Evolutionary conservation across 2,329 filamentous ascomycete species (phyloP).

Genomic region (Didymella exigua): DNA sequence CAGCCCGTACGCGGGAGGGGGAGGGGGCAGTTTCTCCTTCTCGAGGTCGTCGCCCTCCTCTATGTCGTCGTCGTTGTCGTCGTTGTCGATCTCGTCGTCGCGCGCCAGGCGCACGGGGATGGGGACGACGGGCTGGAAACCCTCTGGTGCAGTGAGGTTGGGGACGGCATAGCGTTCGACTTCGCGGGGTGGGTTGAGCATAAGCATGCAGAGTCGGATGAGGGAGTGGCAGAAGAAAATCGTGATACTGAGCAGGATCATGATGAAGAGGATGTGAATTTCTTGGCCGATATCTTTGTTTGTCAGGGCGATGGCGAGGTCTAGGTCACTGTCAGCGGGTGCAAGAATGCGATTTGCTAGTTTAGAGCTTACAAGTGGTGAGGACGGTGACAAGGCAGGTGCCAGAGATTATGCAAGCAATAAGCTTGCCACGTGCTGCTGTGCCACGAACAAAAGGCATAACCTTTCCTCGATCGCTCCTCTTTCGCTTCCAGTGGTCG

Average conservation of each 20-base stretch:
- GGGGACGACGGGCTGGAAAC: slow-evolving; percentile 73
- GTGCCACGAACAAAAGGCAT: slow-evolving; percentile 31
- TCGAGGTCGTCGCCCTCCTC: slow-evolving; percentile 20
- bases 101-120: slow-evolving; percentile 77
- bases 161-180: slow-evolving; percentile 45
- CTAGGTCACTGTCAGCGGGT: slow-evolving; percentile 51
- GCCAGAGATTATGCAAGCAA: slow-evolving; percentile 67
- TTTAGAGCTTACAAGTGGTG: slow-evolving; percentile 65
- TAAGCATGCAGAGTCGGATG: slow-evolving; percentile 72
- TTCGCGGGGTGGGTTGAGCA: slow-evolving; percentile 55
- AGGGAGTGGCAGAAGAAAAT: slow-evolving; percentile 83
- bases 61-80: slow-evolving; percentile 52
- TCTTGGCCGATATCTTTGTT: slow-evolving; percentile 68
- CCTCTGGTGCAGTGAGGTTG: slow-evolving; percentile 61
- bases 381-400: slow-evolving; percentile 64
- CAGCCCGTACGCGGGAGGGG: slow-evolving; percentile 82
- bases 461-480: slow-evolving; percentile 23
- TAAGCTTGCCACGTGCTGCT: slow-evolving; percentile 40
- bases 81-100: slow-evolving; percentile 72
- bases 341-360: slow-evolving; percentile 3
- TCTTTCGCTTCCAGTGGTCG: slow-evolving; percentile 39
- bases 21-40: slow-evolving; percentile 30
- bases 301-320: slow-evolving; percentile 73
- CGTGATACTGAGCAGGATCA: slow-evolving; percentile 74
- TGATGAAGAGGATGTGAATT: slow-evolving; percentile 79